Percentiles rank a stretch among this genome's conserved stretches.
Conservation (phyloP, 2,329 filamentous ascomycete genomes). For the Clonostachys rhizophaga region DNA sequence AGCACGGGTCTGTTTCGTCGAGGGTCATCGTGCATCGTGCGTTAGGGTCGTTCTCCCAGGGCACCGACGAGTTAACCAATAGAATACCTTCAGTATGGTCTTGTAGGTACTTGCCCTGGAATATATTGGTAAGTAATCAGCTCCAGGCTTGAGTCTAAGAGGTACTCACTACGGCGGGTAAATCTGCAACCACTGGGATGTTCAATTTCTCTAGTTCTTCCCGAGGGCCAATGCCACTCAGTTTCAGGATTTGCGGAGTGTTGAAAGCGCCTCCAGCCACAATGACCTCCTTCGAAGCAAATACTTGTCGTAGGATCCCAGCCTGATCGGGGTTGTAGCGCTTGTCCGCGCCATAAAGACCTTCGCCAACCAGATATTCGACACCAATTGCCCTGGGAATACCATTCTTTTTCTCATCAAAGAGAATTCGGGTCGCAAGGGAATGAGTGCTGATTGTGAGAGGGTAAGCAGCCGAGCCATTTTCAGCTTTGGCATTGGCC, state of each 20-base stretch:
- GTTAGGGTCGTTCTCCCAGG: constrained; percentile 9
- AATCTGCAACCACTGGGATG: constrained; percentile 40
- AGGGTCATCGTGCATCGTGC: constrained; percentile 18
- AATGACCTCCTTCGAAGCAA: constrained; percentile 31
- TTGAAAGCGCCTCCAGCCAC: constrained; percentile 47
- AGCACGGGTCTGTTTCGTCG: constrained; percentile 23
- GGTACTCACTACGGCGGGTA: constrained; percentile 44
- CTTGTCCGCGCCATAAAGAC: constrained; percentile 11
- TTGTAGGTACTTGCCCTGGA: constrained; percentile 44
- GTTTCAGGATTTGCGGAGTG: constrained; percentile 46
- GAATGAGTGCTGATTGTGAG: constrained; percentile 4
- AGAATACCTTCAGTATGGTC: constrained; percentile 44
- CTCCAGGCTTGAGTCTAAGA: not conserved
- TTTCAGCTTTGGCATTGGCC: not conserved
- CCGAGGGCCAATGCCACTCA: constrained; percentile 40
- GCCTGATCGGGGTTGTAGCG: not conserved
- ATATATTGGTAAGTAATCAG: not conserved
- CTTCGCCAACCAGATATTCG: constrained; percentile 13
- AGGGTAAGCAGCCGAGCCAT: not conserved
- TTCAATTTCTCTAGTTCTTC: constrained; percentile 27
- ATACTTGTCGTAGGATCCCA: not conserved
- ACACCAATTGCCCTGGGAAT: constrained; percentile 30
- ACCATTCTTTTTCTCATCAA: not conserved
- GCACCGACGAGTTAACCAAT: constrained; percentile 4
- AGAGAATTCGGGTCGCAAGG: constrained; percentile 4